A percentile compares a stretch with the other conserved stretches of the same genome.
Conservation (phyloP, 805 yeast genomes). For the Saturnispora diversa region DNA sequence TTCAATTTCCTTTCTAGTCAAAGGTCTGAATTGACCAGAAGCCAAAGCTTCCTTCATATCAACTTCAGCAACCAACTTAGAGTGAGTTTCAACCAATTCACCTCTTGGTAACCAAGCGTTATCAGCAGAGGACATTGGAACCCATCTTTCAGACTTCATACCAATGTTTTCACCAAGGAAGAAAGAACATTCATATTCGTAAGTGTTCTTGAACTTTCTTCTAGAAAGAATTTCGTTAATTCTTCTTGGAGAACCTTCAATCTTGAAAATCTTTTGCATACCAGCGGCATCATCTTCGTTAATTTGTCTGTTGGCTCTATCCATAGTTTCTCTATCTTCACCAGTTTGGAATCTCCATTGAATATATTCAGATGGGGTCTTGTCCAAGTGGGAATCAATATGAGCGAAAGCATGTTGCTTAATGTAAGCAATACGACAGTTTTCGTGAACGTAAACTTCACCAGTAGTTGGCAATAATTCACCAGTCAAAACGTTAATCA, state of each 20-base stretch:
- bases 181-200: slow-evolving; percentile 99
- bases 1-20: slow-evolving; percentile 99
- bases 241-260: slow-evolving; percentile 98
- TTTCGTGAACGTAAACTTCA: slow-evolving; percentile 99
- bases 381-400: slow-evolving; percentile 96
- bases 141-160: slow-evolving; percentile 99
- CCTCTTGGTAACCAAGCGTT: slow-evolving; percentile 99
- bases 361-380: slow-evolving; percentile 99
- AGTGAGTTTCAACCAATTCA: slow-evolving; percentile 92
- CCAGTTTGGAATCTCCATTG: slow-evolving; percentile 99
- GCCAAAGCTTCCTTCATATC: slow-evolving; percentile 99
- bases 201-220: slow-evolving; percentile 99
- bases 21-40: slow-evolving; percentile 99
- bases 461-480: slow-evolving; percentile 96
- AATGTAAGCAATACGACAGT: slow-evolving; percentile 99
- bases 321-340: slow-evolving; percentile 99
- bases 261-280: slow-evolving; percentile 99
- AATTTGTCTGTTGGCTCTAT: slow-evolving; percentile 98
- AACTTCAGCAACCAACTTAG: slow-evolving; percentile 99
- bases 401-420: slow-evolving; percentile 99
- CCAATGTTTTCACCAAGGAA: slow-evolving; percentile 96
- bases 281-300: slow-evolving; percentile 95
- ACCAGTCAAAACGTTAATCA: slow-evolving; percentile 98
- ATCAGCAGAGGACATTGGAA: slow-evolving; percentile 98
- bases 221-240: slow-evolving; percentile 89